A percentile compares a stretch with the other conserved stretches of the same genome.
phyloP scores from a whole-genome alignment of 2,329 filamentous ascomycete species.

The Pleomassaria siparia region DNA sequence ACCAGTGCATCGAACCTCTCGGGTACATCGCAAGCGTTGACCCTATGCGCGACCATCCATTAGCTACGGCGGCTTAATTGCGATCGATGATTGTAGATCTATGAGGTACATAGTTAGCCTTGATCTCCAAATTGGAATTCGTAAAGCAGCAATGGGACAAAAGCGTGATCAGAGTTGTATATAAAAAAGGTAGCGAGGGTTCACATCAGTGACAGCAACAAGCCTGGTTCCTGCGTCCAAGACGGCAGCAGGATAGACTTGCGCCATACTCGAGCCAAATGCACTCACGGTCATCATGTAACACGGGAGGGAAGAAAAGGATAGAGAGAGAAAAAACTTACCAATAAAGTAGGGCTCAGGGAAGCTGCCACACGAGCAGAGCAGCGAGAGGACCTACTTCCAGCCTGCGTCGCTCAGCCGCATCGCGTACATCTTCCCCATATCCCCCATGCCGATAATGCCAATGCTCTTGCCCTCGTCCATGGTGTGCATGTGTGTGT shows the following conservation, averaged over 20 bases:
- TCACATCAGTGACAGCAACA: slow-evolving; percentile 94
- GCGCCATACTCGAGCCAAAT: slow-evolving; percentile 99
- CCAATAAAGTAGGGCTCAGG: slow-evolving; percentile 18
- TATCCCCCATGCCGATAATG: slow-evolving; percentile 98
- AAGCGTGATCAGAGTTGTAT: slow-evolving; percentile 73
- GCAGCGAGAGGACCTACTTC: slow-evolving; percentile 68
- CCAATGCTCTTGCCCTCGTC: slow-evolving; percentile 73
- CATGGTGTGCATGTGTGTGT: slow-evolving; percentile 46
- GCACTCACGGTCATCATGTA: slow-evolving; percentile 99
- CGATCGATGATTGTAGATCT: background rate
- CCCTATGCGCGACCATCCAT: slow-evolving; percentile 56
- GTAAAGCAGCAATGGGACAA: slow-evolving; percentile 18
- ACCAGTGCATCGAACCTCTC: slow-evolving; percentile 81
- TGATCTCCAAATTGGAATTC: slow-evolving; percentile 13
- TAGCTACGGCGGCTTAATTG: slow-evolving; percentile 23
- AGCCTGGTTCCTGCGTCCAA: slow-evolving; percentile 63
- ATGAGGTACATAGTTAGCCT: slow-evolving; percentile 29
- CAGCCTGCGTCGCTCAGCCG: slow-evolving; percentile 88
- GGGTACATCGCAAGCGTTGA: slow-evolving; percentile 91
- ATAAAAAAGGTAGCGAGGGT: slow-evolving; percentile 95
- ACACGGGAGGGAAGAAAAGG: slow-evolving; percentile 21
- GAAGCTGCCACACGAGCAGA: slow-evolving; percentile 15
- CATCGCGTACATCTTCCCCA: slow-evolving; percentile 98
- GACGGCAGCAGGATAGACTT: slow-evolving; percentile 69
- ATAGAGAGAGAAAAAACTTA: slow-evolving; percentile 23